A percentile compares a stretch with the other conserved stretches of the same genome.
These are phyloP conservation scores for Amanita rubescens DNA, from an alignment of 768 basidiomycete genomes.

Conservation along the genomic window DNA sequence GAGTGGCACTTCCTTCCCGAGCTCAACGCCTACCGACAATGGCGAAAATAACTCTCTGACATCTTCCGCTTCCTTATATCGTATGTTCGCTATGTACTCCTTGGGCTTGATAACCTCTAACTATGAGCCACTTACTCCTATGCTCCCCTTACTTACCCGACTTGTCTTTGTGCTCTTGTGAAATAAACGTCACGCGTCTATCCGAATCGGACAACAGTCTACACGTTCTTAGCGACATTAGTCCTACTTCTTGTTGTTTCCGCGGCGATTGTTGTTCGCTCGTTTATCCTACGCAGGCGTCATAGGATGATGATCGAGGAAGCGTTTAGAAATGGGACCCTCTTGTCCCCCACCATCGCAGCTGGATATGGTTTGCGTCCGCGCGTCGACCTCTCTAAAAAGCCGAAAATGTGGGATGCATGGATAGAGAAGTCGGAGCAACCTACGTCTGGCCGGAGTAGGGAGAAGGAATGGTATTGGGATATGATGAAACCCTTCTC, in stretches of 20 bases:
- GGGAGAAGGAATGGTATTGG: conserved; percentile 16
- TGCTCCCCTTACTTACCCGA: too few relatives aligned
- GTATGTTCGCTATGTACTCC: conserved; percentile 17
- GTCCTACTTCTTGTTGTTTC: conserved; percentile 63
- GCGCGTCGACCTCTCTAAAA: conserved; percentile 34
- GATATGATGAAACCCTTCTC: conserved; percentile 28
- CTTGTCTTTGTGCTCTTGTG: neutral
- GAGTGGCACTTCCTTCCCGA: neutral
- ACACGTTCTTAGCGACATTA: conserved; percentile 55
- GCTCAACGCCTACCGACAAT: neutral
- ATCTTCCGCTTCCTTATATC: conserved; percentile 25
- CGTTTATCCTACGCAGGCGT: conserved; percentile 54
- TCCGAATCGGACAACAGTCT: conserved; percentile 22
- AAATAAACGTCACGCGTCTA: neutral
- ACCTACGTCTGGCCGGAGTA: neutral
- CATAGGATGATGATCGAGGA: conserved; percentile 53
- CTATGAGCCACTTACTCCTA: neutral
- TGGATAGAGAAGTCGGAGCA: conserved; percentile 12
- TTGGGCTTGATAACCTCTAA: neutral
- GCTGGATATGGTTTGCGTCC: conserved; percentile 13
- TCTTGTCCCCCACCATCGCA: conserved; percentile 34
- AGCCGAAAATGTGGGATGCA: conserved; percentile 43
- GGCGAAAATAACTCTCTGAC: conserved; percentile 7
- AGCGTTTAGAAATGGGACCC: conserved; percentile 59
- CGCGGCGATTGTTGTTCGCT: conserved; percentile 58